phyloP scores from a whole-genome alignment of 257 asterid genomes.

The Solanum acaule region DNA sequence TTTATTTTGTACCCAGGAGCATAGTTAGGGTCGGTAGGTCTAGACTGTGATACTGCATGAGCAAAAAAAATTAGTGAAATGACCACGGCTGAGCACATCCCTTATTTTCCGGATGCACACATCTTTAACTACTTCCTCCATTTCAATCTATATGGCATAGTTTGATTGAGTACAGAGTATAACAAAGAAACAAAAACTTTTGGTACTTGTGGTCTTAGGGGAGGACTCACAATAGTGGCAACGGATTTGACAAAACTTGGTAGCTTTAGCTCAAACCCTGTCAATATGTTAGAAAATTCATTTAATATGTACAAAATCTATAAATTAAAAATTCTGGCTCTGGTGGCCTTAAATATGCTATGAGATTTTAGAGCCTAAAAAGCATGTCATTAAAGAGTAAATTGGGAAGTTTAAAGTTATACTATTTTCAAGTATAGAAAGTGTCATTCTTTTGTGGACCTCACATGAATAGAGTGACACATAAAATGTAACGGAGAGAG shows the following conservation, averaged over 20 bases:
- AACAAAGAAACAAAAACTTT: not conserved
- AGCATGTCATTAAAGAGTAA: not conserved
- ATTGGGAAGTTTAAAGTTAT: not conserved
- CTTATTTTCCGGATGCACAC: not conserved
- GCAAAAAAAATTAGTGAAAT: not conserved
- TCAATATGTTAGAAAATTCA: not conserved
- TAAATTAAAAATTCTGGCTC: not conserved
- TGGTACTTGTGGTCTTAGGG: not conserved
- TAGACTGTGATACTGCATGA: constrained; percentile 36
- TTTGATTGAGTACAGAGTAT: not conserved
- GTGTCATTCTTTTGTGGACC: not conserved
- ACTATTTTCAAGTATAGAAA: not conserved
- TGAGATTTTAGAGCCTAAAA: not conserved
- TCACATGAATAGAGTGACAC: not conserved
- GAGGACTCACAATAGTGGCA: not conserved
- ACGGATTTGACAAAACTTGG: not conserved
- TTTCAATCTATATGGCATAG: not conserved
- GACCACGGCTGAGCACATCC: not conserved
- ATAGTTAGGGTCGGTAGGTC: constrained; percentile 36
- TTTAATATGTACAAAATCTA: not conserved
- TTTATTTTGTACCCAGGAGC: constrained; percentile 33
- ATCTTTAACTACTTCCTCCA: not conserved
- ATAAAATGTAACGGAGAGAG: not conserved
- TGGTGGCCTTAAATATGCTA: not conserved
- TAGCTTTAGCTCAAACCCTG: not conserved